Evolutionary conservation across 2,329 filamentous ascomycete genomes (phyloP).

Genomic region (Alternaria metachromatica): DNA sequence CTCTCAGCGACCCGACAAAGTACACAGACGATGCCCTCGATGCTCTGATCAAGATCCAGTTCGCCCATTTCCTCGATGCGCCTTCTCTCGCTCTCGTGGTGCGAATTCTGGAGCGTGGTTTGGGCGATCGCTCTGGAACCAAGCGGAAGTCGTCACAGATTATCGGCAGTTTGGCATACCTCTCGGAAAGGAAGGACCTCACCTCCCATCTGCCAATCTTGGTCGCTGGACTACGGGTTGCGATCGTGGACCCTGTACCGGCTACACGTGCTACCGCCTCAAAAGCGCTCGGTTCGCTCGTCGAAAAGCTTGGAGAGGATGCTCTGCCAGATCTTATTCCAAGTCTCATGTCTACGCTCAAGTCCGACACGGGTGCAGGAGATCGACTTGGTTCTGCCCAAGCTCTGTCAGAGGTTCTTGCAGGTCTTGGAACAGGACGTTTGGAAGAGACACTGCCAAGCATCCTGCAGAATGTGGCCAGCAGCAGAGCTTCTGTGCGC

Average conservation of each 20-base stretch:
- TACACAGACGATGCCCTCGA: conserved; percentile 96
- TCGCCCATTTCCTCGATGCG: conserved; percentile 97
- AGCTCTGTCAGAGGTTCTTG: conserved; percentile 93
- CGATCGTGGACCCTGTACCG: conserved; percentile 93
- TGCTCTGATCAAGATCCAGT: conserved; percentile 95
- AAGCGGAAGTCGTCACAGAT: conserved; percentile 97
- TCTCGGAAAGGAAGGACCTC: conserved; percentile 95
- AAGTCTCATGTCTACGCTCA: conserved; percentile 95
- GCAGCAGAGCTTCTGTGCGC: conserved; percentile 84
- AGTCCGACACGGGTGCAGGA: conserved; percentile 94
- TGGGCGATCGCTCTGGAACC: conserved; percentile 89
- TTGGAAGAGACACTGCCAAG: conserved; percentile 96
- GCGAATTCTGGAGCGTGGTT: conserved; percentile 90
- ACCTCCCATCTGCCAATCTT: conserved; percentile 89
- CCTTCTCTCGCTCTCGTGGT: conserved; percentile 94
- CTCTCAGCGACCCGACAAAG: conserved; percentile 95
- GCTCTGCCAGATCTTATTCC: conserved; percentile 96
- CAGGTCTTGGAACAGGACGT: conserved; percentile 88
- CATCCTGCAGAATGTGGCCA: conserved; percentile 94
- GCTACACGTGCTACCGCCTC: conserved; percentile 96
- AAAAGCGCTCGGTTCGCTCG: conserved; percentile 91
- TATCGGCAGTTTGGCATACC: conserved; percentile 94
- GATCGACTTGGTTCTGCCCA: conserved; percentile 96
- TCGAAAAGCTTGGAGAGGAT: conserved; percentile 98
- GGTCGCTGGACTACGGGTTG: conserved; percentile 85